Percentiles rank a stretch among this genome's conserved stretches.
These are phyloP conservation scores for Hippophae rhamnoides DNA, from an alignment of 306 rosid genomes.

Conservation along the genomic window DNA sequence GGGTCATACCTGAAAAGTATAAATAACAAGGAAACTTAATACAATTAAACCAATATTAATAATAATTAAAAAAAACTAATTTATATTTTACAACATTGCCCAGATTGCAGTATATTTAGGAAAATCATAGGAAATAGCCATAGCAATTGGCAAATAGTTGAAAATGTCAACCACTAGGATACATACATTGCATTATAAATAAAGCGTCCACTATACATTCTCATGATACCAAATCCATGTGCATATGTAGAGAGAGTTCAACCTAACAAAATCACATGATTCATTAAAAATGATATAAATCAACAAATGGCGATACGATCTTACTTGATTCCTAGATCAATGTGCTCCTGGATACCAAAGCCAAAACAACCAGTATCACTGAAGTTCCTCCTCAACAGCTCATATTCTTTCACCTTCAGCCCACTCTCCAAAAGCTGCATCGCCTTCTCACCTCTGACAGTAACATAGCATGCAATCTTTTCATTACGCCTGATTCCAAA, in stretches of 20 bases:
- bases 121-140: neutral
- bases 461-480: slow-evolving; percentile 85
- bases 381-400: slow-evolving; percentile 66
- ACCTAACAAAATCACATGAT: neutral
- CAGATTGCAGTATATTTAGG: too few species aligned
- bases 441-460: slow-evolving; percentile 83
- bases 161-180: neutral
- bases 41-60: neutral
- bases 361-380: slow-evolving; percentile 85
- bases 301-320: slow-evolving; percentile 10
- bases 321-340: slow-evolving; percentile 78
- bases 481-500: slow-evolving; percentile 80
- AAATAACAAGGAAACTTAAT: neutral
- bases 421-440: slow-evolving; percentile 88
- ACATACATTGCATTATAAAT: neutral
- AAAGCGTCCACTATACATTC: neutral
- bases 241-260: too few species aligned
- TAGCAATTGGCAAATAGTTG: neutral
- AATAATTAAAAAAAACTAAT: neutral
- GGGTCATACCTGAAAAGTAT: slow-evolving; percentile 57
- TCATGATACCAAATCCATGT: too few species aligned
- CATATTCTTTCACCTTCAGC: slow-evolving; percentile 72
- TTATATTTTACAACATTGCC: neutral
- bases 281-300: neutral
- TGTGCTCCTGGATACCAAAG: slow-evolving; percentile 85